Evolutionary conservation across 2,329 filamentous ascomycete genomes (phyloP).

Genomic region (Xylogone sp.): DNA sequence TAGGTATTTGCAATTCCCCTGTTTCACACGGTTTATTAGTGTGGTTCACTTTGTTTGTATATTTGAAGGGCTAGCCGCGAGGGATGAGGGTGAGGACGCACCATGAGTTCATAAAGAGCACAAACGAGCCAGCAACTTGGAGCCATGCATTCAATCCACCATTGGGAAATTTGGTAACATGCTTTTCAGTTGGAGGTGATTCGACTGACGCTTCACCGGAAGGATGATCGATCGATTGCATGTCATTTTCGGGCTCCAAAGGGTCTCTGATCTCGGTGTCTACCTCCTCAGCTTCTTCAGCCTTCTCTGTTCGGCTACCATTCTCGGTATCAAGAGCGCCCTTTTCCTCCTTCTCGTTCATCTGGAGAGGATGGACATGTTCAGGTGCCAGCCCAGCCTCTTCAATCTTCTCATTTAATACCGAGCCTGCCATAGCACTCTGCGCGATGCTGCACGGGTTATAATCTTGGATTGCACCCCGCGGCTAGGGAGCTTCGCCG

Average conservation of each 20-base stretch:
- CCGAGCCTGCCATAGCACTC: not conserved
- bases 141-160: constrained; percentile 27
- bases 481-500: not conserved
- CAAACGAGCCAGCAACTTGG: constrained; percentile 21
- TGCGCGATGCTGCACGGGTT: no score
- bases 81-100: not conserved
- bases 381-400: not conserved
- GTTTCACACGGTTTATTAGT: not conserved
- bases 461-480: not conserved
- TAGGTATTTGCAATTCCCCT: constrained; percentile 43
- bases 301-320: not conserved
- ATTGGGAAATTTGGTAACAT: constrained; percentile 14
- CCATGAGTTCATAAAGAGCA: constrained; percentile 27
- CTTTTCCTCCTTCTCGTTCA: not conserved
- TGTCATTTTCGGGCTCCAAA: not conserved
- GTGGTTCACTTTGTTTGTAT: no score
- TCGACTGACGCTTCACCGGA: not conserved
- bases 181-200: not conserved
- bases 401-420: not conserved
- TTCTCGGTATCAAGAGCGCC: not conserved
- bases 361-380: not conserved
- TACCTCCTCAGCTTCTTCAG: not conserved
- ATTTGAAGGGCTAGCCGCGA: no score
- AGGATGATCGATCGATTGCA: not conserved
- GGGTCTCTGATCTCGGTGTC: not conserved